Base-by-base conservation (phyloP, 257 asterid genomes). In the Marsdenia floribunda region DNA sequence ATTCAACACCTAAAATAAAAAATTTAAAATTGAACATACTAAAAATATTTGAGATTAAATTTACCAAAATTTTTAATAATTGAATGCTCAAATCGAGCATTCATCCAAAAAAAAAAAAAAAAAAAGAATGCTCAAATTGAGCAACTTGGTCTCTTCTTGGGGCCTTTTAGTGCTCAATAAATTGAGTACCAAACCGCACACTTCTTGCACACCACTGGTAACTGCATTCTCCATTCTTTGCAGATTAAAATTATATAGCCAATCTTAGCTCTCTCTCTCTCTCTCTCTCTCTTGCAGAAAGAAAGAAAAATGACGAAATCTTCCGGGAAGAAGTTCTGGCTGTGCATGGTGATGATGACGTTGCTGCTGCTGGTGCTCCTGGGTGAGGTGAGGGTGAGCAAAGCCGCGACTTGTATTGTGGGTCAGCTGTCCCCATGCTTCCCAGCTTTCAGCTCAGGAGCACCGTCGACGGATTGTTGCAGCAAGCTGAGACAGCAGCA, bases 401-500 rank as follows among this genome's bases (percentile, higher is more conserved):
- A 19, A 40, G 80, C 78, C 0, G 75, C 26, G 55, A 52, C 19
- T 37, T 83, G 84, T 72, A 70, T 2, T 49, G 70, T 76, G 19
- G 4, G 57, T 44, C 76, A 73, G 73, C 73, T 83, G 61, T 50
- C 46, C 9, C 38, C 78, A 2, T 83, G 86, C 72, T 0, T 15
- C 3, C 68, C 22, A 60, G 81, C 81, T 6, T 53, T 82, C n/a
- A 12, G 11, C 3, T 38, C 69, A 13, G 49, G 40, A 44, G 0
- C 73, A 4, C 88, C 88, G 16, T 71, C 88, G 19, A 0, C 26
- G 0, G 54, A 7, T 0, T 86, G 87, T 44, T 86, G 90, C 78
- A 12, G 0, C 5, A 78, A 78, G 77, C 75, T 86, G 44, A 78
- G 68, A 77, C 84, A 80, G 55, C 86, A 84, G 72, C 57, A 26